Base-by-base conservation (phyloP, 768 basidiomycete genomes). In the Tylopilus sp. region DNA sequence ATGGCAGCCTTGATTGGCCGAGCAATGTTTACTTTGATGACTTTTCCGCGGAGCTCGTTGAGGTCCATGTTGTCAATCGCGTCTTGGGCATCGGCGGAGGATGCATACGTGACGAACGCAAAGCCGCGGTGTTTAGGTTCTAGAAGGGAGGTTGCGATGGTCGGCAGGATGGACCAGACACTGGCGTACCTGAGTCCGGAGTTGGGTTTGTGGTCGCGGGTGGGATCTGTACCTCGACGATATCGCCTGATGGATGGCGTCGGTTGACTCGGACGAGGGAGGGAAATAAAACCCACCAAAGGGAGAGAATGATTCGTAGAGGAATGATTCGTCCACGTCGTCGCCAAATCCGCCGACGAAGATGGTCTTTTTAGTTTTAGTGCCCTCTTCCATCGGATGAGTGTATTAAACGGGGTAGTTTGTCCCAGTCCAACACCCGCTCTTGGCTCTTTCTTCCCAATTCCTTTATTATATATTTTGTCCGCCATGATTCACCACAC, bases 51-150 rank as follows among this genome's bases (percentile, higher is more conserved):
- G 52, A 90, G 75, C 66, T 95, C 94, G 63, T 95, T 97, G 70
- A 95, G 74, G 70, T 98, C 94, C 91, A 94, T 98, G 73, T 98
- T 98, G 76, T 98, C 95, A 54, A 98, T 95, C 25, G 95, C 95
- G 67, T 98, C 95, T 64, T 91, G 88, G 5, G 95, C 94, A 69
- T 95, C 92, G 21, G 80, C 79, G 9, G 88, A 66, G 7, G 85
- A 86, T 11, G 83, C 72, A 66, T 82, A 98, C 2, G 93, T 94
- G 43, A 98, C 81, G 65, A 98, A 98, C 9, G 86, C 95, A 72
- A 94, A 98, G 10, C 95, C 95, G 40, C 93, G 84, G 68, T 92
- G 91, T 72, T 88, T 91, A n/a, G 71, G 70, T 55, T 87, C 88
- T 88, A 52, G 18, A 21, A 18, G 11, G 31, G 23, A 20, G 22